Evolutionary conservation across 192 early-diverging fungal species (phyloP).

Genomic region (Backusella macrospora): DNA sequence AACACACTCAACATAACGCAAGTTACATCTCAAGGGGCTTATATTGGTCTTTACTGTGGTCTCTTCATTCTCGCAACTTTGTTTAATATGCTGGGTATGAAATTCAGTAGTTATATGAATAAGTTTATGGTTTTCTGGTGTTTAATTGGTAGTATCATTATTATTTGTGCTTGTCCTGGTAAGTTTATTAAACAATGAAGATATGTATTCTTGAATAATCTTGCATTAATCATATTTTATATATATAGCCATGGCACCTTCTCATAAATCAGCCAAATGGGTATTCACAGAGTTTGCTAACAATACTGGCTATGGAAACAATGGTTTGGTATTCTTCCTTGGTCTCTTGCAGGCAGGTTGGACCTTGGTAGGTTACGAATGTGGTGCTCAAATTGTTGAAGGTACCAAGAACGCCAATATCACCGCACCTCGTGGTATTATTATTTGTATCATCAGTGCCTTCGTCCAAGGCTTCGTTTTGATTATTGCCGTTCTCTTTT

Average conservation of each 20-base stretch:
- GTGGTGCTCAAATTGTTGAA: conserved; percentile 50
- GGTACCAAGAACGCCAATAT: conserved; percentile 51
- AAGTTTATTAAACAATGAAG: background rate
- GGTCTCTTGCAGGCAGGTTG: conserved; percentile 54
- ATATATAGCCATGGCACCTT: conserved; percentile 40
- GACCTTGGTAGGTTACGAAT: conserved; percentile 47
- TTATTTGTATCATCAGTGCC: conserved; percentile 46
- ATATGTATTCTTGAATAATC: background rate
- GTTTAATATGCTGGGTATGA: conserved; percentile 42
- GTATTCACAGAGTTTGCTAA: conserved; percentile 52
- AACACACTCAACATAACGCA: conserved; percentile 36
- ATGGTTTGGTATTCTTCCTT: conserved; percentile 46
- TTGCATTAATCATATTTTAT: background rate
- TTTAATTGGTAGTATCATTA: conserved; percentile 46
- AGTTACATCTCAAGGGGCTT: conserved; percentile 42
- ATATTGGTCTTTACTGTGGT: conserved; percentile 45
- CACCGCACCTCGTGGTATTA: conserved; percentile 49
- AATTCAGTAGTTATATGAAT: conserved; percentile 42
- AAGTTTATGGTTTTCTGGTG: conserved; percentile 44
- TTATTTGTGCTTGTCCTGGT: conserved; percentile 41
- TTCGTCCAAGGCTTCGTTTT: conserved; percentile 45
- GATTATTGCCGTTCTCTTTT: conserved; percentile 46
- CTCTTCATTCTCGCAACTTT: conserved; percentile 41
- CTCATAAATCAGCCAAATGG: conserved; percentile 43
- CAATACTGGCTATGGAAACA: conserved; percentile 50